These are phyloP conservation scores for Candida maris DNA, from an alignment of 805 yeast species.

Conservation along the genomic window DNA sequence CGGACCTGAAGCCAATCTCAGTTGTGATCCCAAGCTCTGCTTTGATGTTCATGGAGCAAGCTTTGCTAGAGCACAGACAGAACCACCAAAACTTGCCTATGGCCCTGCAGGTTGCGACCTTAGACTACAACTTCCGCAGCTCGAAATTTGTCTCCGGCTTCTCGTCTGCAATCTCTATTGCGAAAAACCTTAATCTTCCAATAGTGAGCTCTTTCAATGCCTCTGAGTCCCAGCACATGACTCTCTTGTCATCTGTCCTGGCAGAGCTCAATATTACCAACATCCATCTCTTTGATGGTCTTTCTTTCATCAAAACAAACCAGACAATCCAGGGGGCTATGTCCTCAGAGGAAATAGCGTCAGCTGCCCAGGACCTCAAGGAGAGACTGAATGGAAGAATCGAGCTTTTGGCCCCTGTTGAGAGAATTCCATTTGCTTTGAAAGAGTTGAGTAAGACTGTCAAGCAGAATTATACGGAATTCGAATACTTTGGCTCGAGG, in stretches of 20 bases:
- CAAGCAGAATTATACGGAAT: constrained; percentile 53
- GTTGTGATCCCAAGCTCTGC: constrained; percentile 66
- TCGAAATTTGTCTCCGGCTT: constrained; percentile 62
- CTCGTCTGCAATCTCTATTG: constrained; percentile 54
- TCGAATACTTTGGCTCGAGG: constrained; percentile 65
- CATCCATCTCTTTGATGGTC: constrained; percentile 78
- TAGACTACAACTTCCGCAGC: constrained; percentile 57
- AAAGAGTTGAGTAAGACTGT: constrained; percentile 48
- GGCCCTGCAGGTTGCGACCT: constrained; percentile 70
- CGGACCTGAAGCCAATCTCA: constrained; percentile 19
- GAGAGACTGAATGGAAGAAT: constrained; percentile 25
- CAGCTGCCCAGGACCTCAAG: constrained; percentile 37
- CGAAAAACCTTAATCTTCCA: constrained; percentile 60
- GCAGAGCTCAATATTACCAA: constrained; percentile 63
- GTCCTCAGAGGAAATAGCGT: constrained; percentile 40
- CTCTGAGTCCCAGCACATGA: constrained; percentile 62
- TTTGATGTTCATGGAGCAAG: constrained; percentile 63
- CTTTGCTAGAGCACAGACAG: constrained; percentile 39
- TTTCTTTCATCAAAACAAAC: constrained; percentile 52
- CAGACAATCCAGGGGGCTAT: constrained; percentile 43
- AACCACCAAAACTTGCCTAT: constrained; percentile 45
- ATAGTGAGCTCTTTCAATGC: constrained; percentile 64
- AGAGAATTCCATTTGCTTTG: constrained; percentile 44
- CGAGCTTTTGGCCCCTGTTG: constrained; percentile 23
- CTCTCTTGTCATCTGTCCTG: constrained; percentile 61